Percentiles rank a stretch among this genome's conserved stretches.
Conservation (phyloP, 257 asterid genomes). For the Ballota nigra region DNA sequence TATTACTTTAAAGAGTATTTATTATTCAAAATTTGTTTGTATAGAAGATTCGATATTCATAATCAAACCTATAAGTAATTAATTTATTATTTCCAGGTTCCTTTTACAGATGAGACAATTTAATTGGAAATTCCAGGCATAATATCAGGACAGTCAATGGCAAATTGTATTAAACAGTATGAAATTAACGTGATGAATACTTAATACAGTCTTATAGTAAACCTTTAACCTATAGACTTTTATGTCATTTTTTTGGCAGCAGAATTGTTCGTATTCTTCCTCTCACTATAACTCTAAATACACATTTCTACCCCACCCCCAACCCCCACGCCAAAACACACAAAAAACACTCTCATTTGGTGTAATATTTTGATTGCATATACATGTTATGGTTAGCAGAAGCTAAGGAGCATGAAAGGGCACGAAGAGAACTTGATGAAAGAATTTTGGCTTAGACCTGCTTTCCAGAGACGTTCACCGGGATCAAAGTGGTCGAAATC, state of each 20-base stretch:
- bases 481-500: constrained; percentile 31
- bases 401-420: constrained; percentile 35
- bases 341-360: not conserved
- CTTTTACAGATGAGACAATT: not conserved
- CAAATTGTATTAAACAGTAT: not conserved
- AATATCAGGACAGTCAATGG: constrained; percentile 19
- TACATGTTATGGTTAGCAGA: not conserved
- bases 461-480: constrained; percentile 33
- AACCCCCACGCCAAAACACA: not conserved
- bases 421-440: constrained; percentile 48
- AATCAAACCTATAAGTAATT: not conserved
- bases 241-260: not conserved
- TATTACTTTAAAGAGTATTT: not conserved
- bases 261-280: constrained; percentile 21
- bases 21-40: not conserved
- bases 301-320: not conserved
- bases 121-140: not conserved
- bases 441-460: constrained; percentile 52
- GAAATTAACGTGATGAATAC: constrained; percentile 12
- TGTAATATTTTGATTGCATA: not conserved
- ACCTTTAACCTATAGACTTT: not conserved
- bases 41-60: not conserved
- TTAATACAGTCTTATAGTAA: not conserved
- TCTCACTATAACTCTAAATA: not conserved
- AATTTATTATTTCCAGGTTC: not conserved